Evolutionary conservation across 306 rosid genomes (phyloP).

Genomic region (Sechiopsis laciniata): DNA sequence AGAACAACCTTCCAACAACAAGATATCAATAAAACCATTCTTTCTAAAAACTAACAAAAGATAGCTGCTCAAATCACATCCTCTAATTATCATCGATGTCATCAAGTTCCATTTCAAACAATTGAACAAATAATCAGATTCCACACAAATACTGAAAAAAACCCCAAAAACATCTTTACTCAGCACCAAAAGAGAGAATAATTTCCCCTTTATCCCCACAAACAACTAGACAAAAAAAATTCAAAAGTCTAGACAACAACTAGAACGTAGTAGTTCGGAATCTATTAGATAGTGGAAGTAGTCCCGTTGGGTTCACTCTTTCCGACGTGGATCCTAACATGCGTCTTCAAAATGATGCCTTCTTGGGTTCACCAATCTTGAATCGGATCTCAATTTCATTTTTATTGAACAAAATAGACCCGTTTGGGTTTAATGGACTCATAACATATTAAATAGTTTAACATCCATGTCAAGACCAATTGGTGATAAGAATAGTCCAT

Average conservation of each 20-base stretch:
- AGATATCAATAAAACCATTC: not conserved
- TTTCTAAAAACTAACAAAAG: slow-evolving; percentile 6
- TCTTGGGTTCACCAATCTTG: too few species aligned
- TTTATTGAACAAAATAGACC: too few species aligned
- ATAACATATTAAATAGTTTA: too few species aligned
- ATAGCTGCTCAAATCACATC: slow-evolving; percentile 4
- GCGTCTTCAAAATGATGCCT: too few species aligned
- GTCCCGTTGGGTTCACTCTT: too few species aligned
- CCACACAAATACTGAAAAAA: not conserved
- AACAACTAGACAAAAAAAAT: not conserved
- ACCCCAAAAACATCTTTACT: not conserved
- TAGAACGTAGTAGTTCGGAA: too few species aligned
- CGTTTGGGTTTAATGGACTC: too few species aligned
- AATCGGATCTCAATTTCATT: too few species aligned
- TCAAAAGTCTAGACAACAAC: not conserved
- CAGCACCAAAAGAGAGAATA: slow-evolving; percentile 1
- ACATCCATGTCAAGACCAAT: too few species aligned
- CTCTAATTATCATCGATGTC: not conserved
- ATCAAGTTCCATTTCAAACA: not conserved
- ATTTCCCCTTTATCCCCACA: not conserved
- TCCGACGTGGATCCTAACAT: too few species aligned
- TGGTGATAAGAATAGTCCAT: too few species aligned
- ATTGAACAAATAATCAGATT: not conserved
- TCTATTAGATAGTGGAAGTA: too few species aligned
- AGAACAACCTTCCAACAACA: not conserved